phyloP scores from a whole-genome alignment of 2,329 filamentous ascomycete genomes.

The Sporothrix pallida region DNA sequence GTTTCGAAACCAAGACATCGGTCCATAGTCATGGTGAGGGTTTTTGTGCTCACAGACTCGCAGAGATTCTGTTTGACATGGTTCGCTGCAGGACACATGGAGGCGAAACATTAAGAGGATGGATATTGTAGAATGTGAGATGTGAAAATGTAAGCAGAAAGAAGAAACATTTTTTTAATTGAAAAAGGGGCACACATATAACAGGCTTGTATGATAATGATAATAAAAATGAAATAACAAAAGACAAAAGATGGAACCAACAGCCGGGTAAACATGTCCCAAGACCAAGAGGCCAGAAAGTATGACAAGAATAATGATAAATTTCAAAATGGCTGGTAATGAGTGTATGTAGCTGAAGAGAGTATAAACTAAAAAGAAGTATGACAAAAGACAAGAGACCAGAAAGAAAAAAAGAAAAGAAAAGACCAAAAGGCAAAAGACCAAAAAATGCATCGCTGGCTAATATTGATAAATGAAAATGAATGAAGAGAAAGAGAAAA shows the following conservation, averaged over 20 bases:
- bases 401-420: background rate
- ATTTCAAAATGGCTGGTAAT: slow-evolving; percentile 3
- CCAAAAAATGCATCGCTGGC: slow-evolving; percentile 23
- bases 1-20: slow-evolving; percentile 3
- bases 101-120: background rate
- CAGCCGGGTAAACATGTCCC: background rate
- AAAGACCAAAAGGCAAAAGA: background rate
- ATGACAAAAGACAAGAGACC: background rate
- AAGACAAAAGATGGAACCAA: slow-evolving; percentile 12
- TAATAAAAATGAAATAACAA: background rate
- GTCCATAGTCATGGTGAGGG: background rate
- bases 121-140: background rate
- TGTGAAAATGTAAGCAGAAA: background rate
- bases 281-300: background rate
- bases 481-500: slow-evolving; percentile 3
- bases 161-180: background rate
- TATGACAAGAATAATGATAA: background rate
- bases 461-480: slow-evolving; percentile 29
- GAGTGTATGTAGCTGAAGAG: slow-evolving; percentile 1
- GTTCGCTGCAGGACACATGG: background rate
- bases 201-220: too few relatives aligned
- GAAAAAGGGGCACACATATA: background rate
- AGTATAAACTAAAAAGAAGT: background rate
- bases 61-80: background rate
- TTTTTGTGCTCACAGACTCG: background rate